Base-by-base conservation (phyloP, 495 filamentous ascomycete species). In the Hypomontagnella submonticulosa region DNA sequence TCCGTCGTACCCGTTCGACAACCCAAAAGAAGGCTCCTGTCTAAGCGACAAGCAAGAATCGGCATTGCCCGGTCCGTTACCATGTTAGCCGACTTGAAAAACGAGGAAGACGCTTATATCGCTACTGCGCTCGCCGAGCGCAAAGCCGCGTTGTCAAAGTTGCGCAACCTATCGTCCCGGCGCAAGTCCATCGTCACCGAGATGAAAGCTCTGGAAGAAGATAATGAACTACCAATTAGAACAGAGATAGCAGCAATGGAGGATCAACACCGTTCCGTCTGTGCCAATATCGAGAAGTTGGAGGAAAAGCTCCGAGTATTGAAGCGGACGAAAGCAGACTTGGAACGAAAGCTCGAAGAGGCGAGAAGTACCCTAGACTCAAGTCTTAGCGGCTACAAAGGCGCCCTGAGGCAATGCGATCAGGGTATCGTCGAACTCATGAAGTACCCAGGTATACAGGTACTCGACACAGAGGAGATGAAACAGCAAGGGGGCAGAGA, bases 1-100 rank as follows among this genome's bases (percentile, higher is more conserved):
- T 73, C 80, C n/a, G 77, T 85, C 12, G 72, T 87, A 9, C 88
- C 89, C 0, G 80, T 87, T n/a, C 83, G 87, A 30, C 89, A 90
- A 60, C 88, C 88, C 0, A 74, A 78, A 41, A 70, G 78, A 61
- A 88, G 84, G 63, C 74, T 73, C 4, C 74, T 89, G 8, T 82
- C 87, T 0, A 79, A 96, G 18, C 80, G 81, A 32, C 83, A 83
- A 50, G 92, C 93, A 6, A 82, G 94, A 19, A 79, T 86, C 2
- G 90, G 89, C 0, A 87, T 98, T 9, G 80, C 89, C 4, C 80
- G 77, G 54, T 86, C 87, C 15, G 96, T 98, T 61, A 81, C 83
- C 33, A 86, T 90, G 57, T 76, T 97, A 30, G 84, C 91, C 12
- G 82, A 81, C 56, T 78, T 96, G 7, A 91, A 93, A 58, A 82